These are phyloP conservation scores for Funneliformis caledonium DNA, from an alignment of 371 early-diverging fungal genomes.

Conservation along the genomic window DNA sequence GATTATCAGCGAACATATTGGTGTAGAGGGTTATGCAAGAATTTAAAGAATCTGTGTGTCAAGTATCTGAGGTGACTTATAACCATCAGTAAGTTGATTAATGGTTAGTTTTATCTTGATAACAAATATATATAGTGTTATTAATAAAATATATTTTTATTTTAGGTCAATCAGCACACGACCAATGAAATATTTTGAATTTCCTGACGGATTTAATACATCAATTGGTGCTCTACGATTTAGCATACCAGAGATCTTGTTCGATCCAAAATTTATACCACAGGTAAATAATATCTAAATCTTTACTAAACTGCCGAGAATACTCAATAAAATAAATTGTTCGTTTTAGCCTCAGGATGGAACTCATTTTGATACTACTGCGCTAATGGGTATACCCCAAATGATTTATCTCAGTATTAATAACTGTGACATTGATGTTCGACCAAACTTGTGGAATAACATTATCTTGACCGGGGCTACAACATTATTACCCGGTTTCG, in stretches of 20 bases:
- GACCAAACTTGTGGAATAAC: conserved; percentile 77
- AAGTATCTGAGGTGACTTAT: conserved; percentile 75
- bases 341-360: conserved; percentile 42
- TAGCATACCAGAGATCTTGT: conserved; percentile 85
- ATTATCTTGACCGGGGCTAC: conserved; percentile 92
- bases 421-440: conserved; percentile 86
- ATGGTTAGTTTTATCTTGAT: conserved; percentile 21
- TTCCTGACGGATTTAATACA: conserved; percentile 92
- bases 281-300: conserved; percentile 8
- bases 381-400: conserved; percentile 63
- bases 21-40: conserved; percentile 74
- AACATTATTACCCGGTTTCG: conserved; percentile 85
- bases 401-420: conserved; percentile 73
- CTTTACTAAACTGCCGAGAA: neutral
- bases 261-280: conserved; percentile 70
- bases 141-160: neutral
- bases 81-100: conserved; percentile 65
- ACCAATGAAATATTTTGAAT: conserved; percentile 87
- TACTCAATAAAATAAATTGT: neutral
- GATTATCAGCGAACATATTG: conserved; percentile 24
- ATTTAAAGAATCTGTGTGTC: conserved; percentile 92
- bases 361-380: conserved; percentile 44
- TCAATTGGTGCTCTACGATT: conserved; percentile 84
- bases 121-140: neutral
- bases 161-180: conserved; percentile 58